Base-by-base conservation (phyloP, 257 asterid genomes). In the Lavandula angustifolia region DNA sequence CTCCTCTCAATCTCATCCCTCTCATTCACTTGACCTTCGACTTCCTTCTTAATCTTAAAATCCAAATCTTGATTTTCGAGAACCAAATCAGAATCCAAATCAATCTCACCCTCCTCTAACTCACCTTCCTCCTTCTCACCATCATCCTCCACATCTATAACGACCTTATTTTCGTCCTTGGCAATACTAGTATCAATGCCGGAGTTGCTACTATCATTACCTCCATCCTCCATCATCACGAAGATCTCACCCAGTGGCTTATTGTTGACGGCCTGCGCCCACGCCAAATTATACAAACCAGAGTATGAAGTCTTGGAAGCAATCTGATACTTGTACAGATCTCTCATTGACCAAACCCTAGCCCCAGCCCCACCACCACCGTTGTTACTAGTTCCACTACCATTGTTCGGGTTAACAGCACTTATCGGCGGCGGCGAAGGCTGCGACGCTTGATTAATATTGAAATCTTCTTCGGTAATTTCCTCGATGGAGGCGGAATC, bases 91-190 rank as follows among this genome's bases (percentile, higher is more conserved):
- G 88, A 80, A 71, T 87, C 99, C 92, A 87, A 83, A 79, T 94
- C 99, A 80, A 94, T 94, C 79, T 94, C 99, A 14, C 99, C 99
- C 78, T 91, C 98, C 82, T 91, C 98, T 86, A 91, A 68, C 78
- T 91, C 98, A 44, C 89, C 96, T 58, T 91, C 95, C 79, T 87
- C 97, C 84, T 75, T 84, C 73, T 69, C 92, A 63, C 76, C 79
- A 18, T 83, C 89, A 51, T 76, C 95, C 60, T 83, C 95, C 56
- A 76, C 79, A 53, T 80, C 82, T 75, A 84, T 82, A 55, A 82
- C 84, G 54, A 73, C 74, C 73, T 76, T 75, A 67, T 37, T 74
- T 32, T 54, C 84, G 11, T 61, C 57, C 50, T 47, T 37, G 34
- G 13, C 29, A 34, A 31, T 54, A 44, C 68, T 67, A 13, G 12